Conservation (phyloP, 2,329 filamentous ascomycete species). For the Aspergillus sergii region DNA sequence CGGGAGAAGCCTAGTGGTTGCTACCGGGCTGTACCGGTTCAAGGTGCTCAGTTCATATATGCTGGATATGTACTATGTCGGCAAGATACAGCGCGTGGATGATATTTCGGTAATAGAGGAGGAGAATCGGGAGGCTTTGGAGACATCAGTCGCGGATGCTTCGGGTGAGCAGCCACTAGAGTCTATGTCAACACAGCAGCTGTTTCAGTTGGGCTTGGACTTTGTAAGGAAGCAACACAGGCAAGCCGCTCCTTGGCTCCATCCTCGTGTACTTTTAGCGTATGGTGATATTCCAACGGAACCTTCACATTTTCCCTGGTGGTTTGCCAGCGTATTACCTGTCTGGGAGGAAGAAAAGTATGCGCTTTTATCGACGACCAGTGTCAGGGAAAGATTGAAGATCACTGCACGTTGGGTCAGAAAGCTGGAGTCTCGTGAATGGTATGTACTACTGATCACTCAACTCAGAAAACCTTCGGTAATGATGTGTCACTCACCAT, state of each 20-base stretch:
- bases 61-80: slow-evolving; percentile 77
- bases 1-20: slow-evolving; percentile 80
- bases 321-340: slow-evolving; percentile 82
- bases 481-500: slow-evolving; percentile 16
- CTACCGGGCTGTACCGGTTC: slow-evolving; percentile 75
- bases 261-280: slow-evolving; percentile 68
- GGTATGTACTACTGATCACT: slow-evolving; percentile 57
- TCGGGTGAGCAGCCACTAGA: slow-evolving; percentile 35
- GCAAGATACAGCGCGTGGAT: slow-evolving; percentile 73
- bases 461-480: slow-evolving; percentile 4
- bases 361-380: slow-evolving; percentile 69
- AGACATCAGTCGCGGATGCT: slow-evolving; percentile 50
- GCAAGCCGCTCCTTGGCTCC: slow-evolving; percentile 73
- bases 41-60: slow-evolving; percentile 64
- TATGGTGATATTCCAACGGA: slow-evolving; percentile 79
- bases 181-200: slow-evolving; percentile 67
- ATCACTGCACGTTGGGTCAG: slow-evolving; percentile 79
- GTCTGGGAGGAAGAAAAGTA: slow-evolving; percentile 81
- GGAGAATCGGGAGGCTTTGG: slow-evolving; percentile 71
- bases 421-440: slow-evolving; percentile 69
- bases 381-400: slow-evolving; percentile 79
- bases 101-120: slow-evolving; percentile 83
- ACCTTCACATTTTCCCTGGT: slow-evolving; percentile 80
- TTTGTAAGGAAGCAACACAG: slow-evolving; percentile 72
- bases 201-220: slow-evolving; percentile 66